These are phyloP conservation scores for Didymella arachidicola DNA, from an alignment of 2,329 filamentous ascomycete genomes.

Conservation along the genomic window DNA sequence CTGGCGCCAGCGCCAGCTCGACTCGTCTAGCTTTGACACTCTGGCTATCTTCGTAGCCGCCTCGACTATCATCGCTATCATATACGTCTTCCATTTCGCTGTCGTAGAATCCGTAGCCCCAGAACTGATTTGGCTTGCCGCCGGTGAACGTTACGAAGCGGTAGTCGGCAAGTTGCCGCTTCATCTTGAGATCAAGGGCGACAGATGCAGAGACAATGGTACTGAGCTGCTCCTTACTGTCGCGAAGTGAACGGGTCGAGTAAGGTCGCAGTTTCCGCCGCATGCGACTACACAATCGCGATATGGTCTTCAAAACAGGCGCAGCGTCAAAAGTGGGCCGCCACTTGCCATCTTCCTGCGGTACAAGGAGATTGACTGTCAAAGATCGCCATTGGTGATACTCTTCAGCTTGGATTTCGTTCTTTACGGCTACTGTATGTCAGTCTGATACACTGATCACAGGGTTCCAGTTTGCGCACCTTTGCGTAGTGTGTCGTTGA, in stretches of 20 bases:
- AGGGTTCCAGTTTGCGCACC: conserved; percentile 28
- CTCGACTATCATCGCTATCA: conserved; percentile 31
- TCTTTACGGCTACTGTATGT: conserved; percentile 44
- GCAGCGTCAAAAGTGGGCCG: conserved; percentile 46
- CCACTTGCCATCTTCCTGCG: conserved; percentile 49
- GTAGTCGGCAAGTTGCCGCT: conserved; percentile 48
- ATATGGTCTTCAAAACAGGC: conserved; percentile 47
- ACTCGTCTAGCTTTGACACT: conserved; percentile 36
- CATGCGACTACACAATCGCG: conserved; percentile 41
- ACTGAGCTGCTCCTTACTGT: conserved; percentile 44
- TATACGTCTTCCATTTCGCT: conserved; percentile 51
- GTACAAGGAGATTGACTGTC: conserved; percentile 49
- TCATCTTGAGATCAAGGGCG: conserved; percentile 50
- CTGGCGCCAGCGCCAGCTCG: conserved; percentile 48
- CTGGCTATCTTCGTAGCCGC: conserved; percentile 22
- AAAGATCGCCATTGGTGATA: conserved; percentile 49
- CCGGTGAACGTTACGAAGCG: conserved; percentile 50
- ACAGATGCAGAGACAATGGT: conserved; percentile 49
- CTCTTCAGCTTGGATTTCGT: conserved; percentile 47
- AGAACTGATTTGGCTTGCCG: conserved; percentile 43
- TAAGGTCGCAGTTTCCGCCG: conserved; percentile 45
- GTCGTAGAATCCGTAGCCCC: conserved; percentile 48
- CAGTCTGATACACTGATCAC: conserved; percentile 12
- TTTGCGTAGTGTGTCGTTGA: conserved; percentile 50
- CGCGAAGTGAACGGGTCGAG: conserved; percentile 38